These are phyloP conservation scores for Colletotrichum neosansevieriae DNA, from an alignment of 2,329 filamentous ascomycete genomes.

Conservation along the genomic window DNA sequence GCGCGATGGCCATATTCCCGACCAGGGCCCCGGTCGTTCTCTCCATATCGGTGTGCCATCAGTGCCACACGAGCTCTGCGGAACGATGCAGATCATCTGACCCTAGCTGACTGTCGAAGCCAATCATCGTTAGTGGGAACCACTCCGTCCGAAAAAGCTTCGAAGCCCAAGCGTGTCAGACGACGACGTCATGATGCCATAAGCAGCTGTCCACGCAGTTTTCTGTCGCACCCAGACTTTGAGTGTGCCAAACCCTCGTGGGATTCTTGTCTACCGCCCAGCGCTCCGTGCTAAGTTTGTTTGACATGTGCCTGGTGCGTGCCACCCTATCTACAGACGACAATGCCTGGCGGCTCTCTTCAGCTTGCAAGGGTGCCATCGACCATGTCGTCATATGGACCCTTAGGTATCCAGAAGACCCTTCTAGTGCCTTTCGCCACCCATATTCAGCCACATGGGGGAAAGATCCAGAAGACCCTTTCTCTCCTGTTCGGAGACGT, in stretches of 20 bases:
- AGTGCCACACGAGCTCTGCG: constrained; percentile 31
- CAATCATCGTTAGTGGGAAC: constrained; percentile 11
- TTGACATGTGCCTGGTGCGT: constrained; percentile 25
- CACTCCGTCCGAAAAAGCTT: constrained; percentile 10
- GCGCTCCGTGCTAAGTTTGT: constrained; percentile 14
- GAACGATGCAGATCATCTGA: constrained; percentile 36
- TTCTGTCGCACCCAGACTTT: background rate
- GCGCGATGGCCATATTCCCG: constrained; percentile 42
- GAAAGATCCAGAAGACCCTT: constrained; percentile 21
- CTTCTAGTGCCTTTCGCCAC: too few relatives aligned
- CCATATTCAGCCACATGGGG: too few relatives aligned
- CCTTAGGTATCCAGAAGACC: constrained; percentile 24
- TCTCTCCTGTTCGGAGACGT: background rate
- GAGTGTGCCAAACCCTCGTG: constrained; percentile 1
- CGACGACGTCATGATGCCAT: constrained; percentile 33
- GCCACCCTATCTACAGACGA: constrained; percentile 8
- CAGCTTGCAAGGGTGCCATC: constrained; percentile 26
- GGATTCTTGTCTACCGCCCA: background rate
- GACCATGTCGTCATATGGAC: constrained; percentile 38
- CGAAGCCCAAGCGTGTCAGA: constrained; percentile 22
- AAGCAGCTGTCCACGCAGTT: background rate
- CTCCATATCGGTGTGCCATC: constrained; percentile 33
- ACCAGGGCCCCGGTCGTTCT: constrained; percentile 30
- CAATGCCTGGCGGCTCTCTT: background rate
- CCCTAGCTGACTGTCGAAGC: constrained; percentile 10